phyloP scores from a whole-genome alignment of 257 asterid species.

The Plectranthus barbatus region DNA sequence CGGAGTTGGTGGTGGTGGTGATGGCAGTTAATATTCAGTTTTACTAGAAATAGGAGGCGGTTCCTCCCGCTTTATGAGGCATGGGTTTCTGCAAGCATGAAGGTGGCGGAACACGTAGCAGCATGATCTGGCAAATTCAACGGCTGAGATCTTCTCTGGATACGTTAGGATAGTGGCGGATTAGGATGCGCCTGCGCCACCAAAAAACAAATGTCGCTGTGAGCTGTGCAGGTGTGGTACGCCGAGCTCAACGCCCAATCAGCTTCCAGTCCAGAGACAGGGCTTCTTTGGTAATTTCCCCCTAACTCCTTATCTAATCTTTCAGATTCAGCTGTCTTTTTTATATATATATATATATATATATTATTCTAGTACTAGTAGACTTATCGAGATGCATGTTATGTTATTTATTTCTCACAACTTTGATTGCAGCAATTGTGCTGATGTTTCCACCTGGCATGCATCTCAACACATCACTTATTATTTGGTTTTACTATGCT shows the following conservation, averaged over 20 bases:
- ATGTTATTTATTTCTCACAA: too few relatives aligned
- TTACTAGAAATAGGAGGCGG: slow-evolving; percentile 25
- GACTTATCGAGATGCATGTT: too few relatives aligned
- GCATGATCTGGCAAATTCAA: slow-evolving; percentile 15
- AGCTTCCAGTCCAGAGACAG: background rate
- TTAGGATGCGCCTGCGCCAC: background rate
- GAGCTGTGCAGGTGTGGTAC: slow-evolving; percentile 1
- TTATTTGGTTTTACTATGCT: too few relatives aligned
- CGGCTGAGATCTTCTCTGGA: slow-evolving; percentile 4
- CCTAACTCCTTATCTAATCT: slow-evolving; percentile 26
- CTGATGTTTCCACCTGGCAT: too few relatives aligned
- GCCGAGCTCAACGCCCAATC: slow-evolving; percentile 32
- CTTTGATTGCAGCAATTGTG: too few relatives aligned
- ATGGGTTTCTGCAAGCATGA: slow-evolving; percentile 25
- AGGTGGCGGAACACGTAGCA: background rate
- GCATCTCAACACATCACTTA: too few relatives aligned
- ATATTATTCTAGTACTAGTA: too few relatives aligned
- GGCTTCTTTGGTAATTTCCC: background rate
- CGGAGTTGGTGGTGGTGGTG: slow-evolving; percentile 6
- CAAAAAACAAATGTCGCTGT: background rate
- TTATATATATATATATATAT: too few relatives aligned
- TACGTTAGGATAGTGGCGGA: background rate
- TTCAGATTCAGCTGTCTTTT: background rate
- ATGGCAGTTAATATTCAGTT: slow-evolving; percentile 18
- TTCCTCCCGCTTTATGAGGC: slow-evolving; percentile 52